Conservation (phyloP, 805 yeast species). For the Ogataea haglerorum region DNA sequence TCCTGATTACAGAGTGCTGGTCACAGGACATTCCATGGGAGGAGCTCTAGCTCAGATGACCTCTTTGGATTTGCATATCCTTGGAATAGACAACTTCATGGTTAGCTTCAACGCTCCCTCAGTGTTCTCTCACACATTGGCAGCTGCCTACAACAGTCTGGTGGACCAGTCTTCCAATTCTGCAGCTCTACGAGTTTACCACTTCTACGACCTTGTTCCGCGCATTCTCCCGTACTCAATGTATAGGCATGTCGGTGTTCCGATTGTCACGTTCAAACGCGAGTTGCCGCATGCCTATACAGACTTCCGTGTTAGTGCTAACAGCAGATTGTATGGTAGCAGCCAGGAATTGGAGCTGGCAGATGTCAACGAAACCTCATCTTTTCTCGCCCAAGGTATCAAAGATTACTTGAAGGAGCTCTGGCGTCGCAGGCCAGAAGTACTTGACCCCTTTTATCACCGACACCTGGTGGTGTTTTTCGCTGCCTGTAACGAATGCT, state of each 20-base stretch:
- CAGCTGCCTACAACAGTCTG: constrained; percentile 8
- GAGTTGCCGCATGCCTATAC: constrained; percentile 14
- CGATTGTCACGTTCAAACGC: constrained; percentile 11
- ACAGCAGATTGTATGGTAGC: not conserved
- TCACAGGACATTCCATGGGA: constrained; percentile 49
- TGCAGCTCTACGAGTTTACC: constrained; percentile 17
- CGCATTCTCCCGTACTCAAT: constrained; percentile 15
- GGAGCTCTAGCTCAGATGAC: constrained; percentile 63
- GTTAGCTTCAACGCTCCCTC: constrained; percentile 21
- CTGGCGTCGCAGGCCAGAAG: constrained; percentile 2
- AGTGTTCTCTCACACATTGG: constrained; percentile 17
- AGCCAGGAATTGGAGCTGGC: not conserved
- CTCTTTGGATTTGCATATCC: constrained; percentile 57
- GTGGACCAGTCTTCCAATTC: not conserved
- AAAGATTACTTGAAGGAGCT: not conserved
- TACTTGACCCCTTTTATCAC: constrained; percentile 14
- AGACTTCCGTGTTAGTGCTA: constrained; percentile 5
- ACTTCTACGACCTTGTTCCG: constrained; percentile 19
- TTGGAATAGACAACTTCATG: constrained; percentile 36
- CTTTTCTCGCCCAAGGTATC: not conserved
- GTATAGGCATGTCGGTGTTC: constrained; percentile 17
- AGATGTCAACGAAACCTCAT: constrained; percentile 4
- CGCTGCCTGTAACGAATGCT: constrained; percentile 14
- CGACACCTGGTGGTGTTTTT: constrained; percentile 14
- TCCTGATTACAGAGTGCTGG: constrained; percentile 29